phyloP scores from a whole-genome alignment of 2,329 filamentous ascomycete species.

The Ascochyta lentis region DNA sequence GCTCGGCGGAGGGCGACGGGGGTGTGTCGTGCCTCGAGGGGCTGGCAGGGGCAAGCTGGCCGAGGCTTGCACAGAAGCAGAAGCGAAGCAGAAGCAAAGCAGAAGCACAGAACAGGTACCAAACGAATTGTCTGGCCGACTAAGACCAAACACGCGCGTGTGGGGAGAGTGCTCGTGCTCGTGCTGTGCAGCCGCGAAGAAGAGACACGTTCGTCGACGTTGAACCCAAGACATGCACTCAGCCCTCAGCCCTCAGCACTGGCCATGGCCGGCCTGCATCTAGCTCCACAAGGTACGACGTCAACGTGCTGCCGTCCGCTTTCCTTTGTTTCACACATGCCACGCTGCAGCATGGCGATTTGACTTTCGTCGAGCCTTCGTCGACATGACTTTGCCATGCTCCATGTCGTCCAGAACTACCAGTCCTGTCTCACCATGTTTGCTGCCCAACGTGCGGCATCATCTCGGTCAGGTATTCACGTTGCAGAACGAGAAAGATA shows the following conservation, averaged over 20 bases:
- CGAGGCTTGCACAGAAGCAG: slow-evolving; percentile 4
- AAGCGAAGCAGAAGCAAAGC: slow-evolving; percentile 8
- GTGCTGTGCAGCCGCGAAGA: slow-evolving; percentile 7
- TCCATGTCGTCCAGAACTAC: not conserved
- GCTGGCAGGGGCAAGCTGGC: slow-evolving; percentile 17
- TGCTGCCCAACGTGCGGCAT: slow-evolving; percentile 8
- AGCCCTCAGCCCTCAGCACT: not conserved
- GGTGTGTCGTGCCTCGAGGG: slow-evolving; percentile 15
- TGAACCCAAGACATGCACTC: slow-evolving; percentile 7
- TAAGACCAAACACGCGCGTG: slow-evolving; percentile 16
- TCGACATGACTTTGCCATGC: not conserved
- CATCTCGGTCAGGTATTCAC: not conserved
- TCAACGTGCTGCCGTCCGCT: slow-evolving; percentile 17
- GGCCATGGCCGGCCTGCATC: slow-evolving; percentile 10
- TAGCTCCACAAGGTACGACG: slow-evolving; percentile 17
- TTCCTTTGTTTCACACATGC: slow-evolving; percentile 9
- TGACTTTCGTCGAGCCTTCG: not conserved
- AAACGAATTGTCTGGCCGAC: slow-evolving; percentile 10
- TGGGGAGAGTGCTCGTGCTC: slow-evolving; percentile 16
- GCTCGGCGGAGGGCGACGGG: slow-evolving; percentile 17
- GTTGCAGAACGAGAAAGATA: not conserved
- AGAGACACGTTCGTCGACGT: slow-evolving; percentile 13
- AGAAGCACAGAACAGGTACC: not conserved
- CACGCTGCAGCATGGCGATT: not conserved
- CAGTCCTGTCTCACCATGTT: not conserved